Evolutionary conservation across 306 rosid species (phyloP), one percentile per base, ranked within the genome.

Genomic region (Fragaria ananassa): DNA sequence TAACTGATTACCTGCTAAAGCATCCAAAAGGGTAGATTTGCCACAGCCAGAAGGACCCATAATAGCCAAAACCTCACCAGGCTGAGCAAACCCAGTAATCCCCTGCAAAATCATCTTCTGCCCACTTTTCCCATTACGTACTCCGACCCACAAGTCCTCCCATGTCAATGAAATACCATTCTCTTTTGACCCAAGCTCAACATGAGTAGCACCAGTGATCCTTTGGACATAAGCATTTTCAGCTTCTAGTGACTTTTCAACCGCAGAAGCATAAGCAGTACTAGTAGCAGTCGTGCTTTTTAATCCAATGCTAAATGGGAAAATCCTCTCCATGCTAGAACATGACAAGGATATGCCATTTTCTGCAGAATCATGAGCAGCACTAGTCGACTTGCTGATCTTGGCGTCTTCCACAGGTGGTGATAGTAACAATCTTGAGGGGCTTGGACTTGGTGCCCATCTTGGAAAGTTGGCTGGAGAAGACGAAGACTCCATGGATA

Each of bases 21-120:
- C 44, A 39, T 39, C 44, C 44, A 39, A 39, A 68, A 91, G 93
- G 8, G 94, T 87, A 0, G 92, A 84, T 45, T 91, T 91, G 70
- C 95, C 95, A 69, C 62, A 87, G 12, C 97, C 95, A 50, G 94
- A 89, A 77, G 93, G 94, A 45, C 97, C 97, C 95, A 89, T 88
- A 18, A 91, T 84, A 27, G 97, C 95, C 74, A 91, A 71, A 17
- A 88, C 76, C 69, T 82, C 78, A 2, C 91, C 97, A 13, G 89
- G 90, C 6, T 76, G 80, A 57, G 91, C 97, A 80, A 77, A 91
- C 39, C 89, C 87, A 2, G 85, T 89, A 0, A 85, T 47, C 10
- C 61, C 82, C 54, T 86, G 70, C 37, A 85, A 76, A 5, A 83
- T 83, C 69, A 53, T 15, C 72, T 68, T 70, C 12, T 71, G 66